These are phyloP conservation scores for Plasmodium inui DNA, from an alignment of 169 alveolate genomes.

Conservation along the genomic window DNA sequence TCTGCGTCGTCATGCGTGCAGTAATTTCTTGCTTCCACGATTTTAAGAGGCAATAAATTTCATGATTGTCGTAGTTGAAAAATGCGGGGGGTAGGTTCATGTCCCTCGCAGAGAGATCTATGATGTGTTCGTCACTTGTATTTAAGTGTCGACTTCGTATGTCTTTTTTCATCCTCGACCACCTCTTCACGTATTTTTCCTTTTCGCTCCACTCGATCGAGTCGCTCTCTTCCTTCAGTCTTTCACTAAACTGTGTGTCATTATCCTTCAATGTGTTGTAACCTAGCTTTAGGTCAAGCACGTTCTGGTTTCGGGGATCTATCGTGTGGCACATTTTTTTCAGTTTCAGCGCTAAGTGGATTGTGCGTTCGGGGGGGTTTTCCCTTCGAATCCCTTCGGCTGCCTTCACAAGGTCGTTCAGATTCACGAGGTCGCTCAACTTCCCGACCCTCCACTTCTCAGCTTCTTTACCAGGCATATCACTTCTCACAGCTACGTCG, in stretches of 20 bases:
- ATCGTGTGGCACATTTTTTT: slow-evolving; percentile 24
- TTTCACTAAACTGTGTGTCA: slow-evolving; percentile 25
- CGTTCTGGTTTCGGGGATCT: slow-evolving; percentile 6
- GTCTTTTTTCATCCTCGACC: slow-evolving; percentile 65
- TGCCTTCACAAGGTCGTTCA: background rate
- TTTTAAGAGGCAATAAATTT: slow-evolving; percentile 41
- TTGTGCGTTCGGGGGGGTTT: background rate
- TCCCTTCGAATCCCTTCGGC: background rate
- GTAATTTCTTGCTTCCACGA: slow-evolving; percentile 71
- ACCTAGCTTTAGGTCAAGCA: slow-evolving; percentile 63
- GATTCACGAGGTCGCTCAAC: background rate
- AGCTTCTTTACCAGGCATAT: background rate
- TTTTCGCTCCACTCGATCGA: slow-evolving; percentile 7
- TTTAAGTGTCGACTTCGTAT: slow-evolving; percentile 13
- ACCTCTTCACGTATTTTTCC: slow-evolving; percentile 44
- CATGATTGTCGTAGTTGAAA: slow-evolving; percentile 35
- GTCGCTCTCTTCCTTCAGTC: slow-evolving; percentile 18
- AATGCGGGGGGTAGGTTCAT: slow-evolving; percentile 30
- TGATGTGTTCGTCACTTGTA: slow-evolving; percentile 39
- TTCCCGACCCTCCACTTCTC: background rate
- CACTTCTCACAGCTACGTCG: background rate
- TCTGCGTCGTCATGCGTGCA: slow-evolving; percentile 50
- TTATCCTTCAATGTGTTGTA: slow-evolving; percentile 50
- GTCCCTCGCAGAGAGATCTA: slow-evolving; percentile 24
- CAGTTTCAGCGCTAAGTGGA: slow-evolving; percentile 24